Evolutionary conservation across 345 rosid species (phyloP).

Genomic region (Corchorus capsularis): DNA sequence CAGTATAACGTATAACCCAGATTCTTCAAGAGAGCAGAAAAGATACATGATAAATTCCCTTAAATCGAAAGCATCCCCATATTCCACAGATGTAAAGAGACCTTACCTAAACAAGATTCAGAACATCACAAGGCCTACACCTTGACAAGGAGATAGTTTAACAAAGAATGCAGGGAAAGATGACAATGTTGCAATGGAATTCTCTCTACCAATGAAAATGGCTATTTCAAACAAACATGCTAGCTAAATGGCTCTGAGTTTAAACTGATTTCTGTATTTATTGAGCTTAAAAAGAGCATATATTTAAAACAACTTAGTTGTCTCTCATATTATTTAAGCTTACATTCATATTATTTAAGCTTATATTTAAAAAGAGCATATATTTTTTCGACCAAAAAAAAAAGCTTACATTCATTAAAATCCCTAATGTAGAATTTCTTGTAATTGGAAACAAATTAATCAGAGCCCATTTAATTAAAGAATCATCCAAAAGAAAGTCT

Average conservation of each 20-base stretch:
- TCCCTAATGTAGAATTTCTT: conserved; percentile 3
- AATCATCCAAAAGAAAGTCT: conserved; percentile 2
- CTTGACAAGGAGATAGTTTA: background rate
- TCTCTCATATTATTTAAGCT: background rate
- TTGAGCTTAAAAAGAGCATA: background rate
- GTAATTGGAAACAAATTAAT: background rate
- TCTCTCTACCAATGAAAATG: background rate
- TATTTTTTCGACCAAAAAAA: no score
- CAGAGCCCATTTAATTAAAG: conserved; percentile 16
- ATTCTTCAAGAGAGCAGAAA: background rate
- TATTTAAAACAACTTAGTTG: conserved; percentile 15
- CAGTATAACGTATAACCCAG: conserved; percentile 5
- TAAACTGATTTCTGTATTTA: background rate
- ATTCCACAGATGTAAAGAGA: background rate
- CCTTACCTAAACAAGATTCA: conserved; percentile 4
- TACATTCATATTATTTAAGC: no score
- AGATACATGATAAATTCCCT: conserved; percentile 1
- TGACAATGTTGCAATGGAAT: background rate
- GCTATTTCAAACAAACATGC: background rate
- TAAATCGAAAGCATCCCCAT: background rate
- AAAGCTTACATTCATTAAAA: background rate
- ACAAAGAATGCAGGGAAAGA: background rate
- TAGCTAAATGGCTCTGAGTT: background rate
- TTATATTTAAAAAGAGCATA: background rate
- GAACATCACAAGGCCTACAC: conserved; percentile 14